Percentiles rank a stretch among this genome's conserved stretches.
These are phyloP conservation scores for Cynanchum wilfordii DNA, from an alignment of 257 asterid species.

Conservation along the genomic window DNA sequence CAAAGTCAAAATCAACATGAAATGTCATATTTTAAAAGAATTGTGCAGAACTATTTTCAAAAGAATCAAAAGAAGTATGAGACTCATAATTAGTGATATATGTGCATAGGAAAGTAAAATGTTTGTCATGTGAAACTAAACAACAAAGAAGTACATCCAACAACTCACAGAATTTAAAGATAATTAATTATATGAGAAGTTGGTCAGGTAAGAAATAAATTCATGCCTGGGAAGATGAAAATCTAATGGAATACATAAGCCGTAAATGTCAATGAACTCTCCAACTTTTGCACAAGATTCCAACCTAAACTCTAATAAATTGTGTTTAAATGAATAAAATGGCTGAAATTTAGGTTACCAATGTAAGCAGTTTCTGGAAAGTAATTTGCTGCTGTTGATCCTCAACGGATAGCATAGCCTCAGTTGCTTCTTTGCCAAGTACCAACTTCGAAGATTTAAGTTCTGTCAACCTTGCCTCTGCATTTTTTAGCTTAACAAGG, in stretches of 20 bases:
- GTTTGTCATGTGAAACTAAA: too few species aligned
- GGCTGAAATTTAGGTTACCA: constrained; percentile 37
- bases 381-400: constrained; percentile 77
- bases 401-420: constrained; percentile 87
- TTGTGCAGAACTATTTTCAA: background rate
- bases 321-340: background rate
- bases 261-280: background rate
- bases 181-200: too few species aligned
- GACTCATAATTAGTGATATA: background rate
- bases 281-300: background rate
- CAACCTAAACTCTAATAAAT: background rate
- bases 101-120: background rate
- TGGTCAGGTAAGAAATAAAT: too few species aligned
- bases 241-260: too few species aligned
- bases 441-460: constrained; percentile 73
- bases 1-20: background rate
- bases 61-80: background rate
- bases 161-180: too few species aligned
- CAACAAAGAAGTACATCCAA: too few species aligned
- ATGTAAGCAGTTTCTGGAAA: constrained; percentile 64
- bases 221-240: too few species aligned
- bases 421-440: constrained; percentile 86
- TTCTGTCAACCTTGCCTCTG: constrained; percentile 69
- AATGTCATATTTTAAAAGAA: background rate
- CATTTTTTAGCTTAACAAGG: constrained; percentile 58